A percentile compares a stretch with the other conserved stretches of the same genome.
Conservation (phyloP, 139 green algal genomes). For the Diplosphaera chodatii region DNA sequence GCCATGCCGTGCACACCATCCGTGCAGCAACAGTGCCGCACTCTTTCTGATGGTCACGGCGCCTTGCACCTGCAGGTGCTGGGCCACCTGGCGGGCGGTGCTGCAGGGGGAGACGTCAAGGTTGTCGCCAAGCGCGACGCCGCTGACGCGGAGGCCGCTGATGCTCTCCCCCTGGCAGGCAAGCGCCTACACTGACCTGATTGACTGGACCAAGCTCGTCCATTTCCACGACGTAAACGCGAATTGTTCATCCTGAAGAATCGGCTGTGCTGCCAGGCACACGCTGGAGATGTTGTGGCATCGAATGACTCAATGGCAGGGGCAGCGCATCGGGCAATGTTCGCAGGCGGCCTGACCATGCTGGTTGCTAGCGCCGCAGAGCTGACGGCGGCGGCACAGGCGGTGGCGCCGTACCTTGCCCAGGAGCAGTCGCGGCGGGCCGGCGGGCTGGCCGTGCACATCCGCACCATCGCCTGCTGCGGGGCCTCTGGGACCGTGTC, state of each 20-base stretch:
- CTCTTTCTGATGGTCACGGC: too few species aligned
- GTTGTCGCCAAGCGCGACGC: conserved; percentile 19
- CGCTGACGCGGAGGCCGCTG: conserved; percentile 4
- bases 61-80: neutral
- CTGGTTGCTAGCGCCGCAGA: conserved; percentile 10
- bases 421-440: conserved; percentile 32
- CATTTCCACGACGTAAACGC: too few species aligned
- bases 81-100: conserved; percentile 1
- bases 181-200: too few species aligned
- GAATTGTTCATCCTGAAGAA: too few species aligned
- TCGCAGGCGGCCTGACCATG: too few species aligned
- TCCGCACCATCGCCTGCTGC: conserved; percentile 62
- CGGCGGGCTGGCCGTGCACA: conserved; percentile 29
- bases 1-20: too few species aligned
- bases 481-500: conserved; percentile 49
- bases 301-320: too few species aligned
- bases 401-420: conserved; percentile 54
- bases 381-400: conserved; percentile 29
- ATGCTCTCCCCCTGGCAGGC: conserved; percentile 7
- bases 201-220: too few species aligned
- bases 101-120: conserved; percentile 12
- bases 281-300: too few species aligned
- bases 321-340: too few species aligned
- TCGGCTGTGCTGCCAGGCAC: too few species aligned
- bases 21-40: too few species aligned